Percentiles rank a stretch among this genome's conserved stretches.
Conservation (phyloP, 352 stramenopile genomes). For the Pythium pyrilobum region DNA sequence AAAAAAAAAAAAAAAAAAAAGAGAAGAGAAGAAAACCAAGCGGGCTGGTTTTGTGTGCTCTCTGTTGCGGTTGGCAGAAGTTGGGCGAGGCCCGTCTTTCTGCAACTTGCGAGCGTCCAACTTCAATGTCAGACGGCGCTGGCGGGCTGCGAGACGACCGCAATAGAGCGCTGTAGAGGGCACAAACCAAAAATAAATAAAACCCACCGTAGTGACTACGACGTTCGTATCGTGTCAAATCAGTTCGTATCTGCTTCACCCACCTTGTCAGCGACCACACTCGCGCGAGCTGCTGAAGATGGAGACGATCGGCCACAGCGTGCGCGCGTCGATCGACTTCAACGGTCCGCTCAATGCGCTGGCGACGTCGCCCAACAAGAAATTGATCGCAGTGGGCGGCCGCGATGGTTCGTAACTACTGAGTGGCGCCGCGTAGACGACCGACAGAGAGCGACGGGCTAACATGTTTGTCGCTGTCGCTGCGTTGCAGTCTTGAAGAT, state of each 20-base stretch:
- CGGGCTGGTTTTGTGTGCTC: too few species aligned
- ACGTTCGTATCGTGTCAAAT: conserved; percentile 1
- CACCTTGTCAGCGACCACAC: not conserved
- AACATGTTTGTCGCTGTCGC: too few species aligned
- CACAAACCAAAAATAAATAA: not conserved
- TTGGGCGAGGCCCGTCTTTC: too few species aligned
- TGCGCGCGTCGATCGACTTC: conserved; percentile 85
- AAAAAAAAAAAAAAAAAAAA: not conserved
- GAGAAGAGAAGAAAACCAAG: conserved; percentile 1
- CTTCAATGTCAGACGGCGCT: conserved; percentile 20
- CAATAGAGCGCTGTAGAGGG: conserved; percentile 4
- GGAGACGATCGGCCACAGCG: conserved; percentile 42
- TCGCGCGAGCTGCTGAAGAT: conserved; percentile 12
- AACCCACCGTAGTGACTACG: too few species aligned
- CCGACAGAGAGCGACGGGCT: too few species aligned
- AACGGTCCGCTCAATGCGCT: conserved; percentile 80
- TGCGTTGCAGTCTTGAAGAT: conserved; percentile 87
- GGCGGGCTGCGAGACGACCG: not conserved
- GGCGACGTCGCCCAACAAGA: conserved; percentile 78
- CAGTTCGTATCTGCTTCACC: not conserved
- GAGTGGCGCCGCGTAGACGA: not conserved
- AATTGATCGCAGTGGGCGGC: conserved; percentile 77
- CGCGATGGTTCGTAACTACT: conserved; percentile 47
- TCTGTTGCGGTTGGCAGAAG: too few species aligned
- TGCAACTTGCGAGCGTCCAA: conserved; percentile 10